Base-by-base conservation (phyloP, 2,329 filamentous ascomycete species). In the Claviceps fusiformis region DNA sequence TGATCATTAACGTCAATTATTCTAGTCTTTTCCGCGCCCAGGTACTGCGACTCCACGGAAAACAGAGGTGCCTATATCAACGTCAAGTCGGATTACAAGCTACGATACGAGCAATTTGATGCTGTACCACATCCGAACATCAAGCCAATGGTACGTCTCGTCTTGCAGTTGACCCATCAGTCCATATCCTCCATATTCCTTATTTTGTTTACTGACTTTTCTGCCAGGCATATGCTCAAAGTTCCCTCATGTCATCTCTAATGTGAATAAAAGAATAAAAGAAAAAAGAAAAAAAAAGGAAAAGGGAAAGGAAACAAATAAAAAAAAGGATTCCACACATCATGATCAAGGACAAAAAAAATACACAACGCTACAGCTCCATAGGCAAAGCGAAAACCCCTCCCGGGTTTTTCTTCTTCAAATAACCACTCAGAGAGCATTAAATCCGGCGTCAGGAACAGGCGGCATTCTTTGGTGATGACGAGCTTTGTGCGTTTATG, bases 41-140 rank as follows among this genome's bases (percentile, higher is more conserved):
- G 85, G 71, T 98, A 98, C 71, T 98, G 93, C 72, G 93, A 98
- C 68, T 89, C 89, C 63, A 97, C 93, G 0, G 92, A 95, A 74
- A 98, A 98, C 74, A 93, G 91, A 75, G 93, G 93, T 60, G 93
- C 93, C 19, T 98, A 95, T 71, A 98, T 98, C 80, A 97, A 98
- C 72, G 86, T 98, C 60, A 87, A 88, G 37, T 81, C 88, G 17
- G 88, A 95, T 59, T 89, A 95, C 68, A 95, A 96, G 77, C 84
- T 97, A 63, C 76, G 89, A 43, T 98, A 88, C 73, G 81, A 93
- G 69, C 86, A 95, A 68, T 98, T 98, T 63, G 91, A 97, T 63
- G 93, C 93, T 8, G 93, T 98, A 54, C 91, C 91, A 59, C 93
- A 98, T 75, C 93, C 93, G 13, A 81, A 95, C 65, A 93, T 98